Conservation (phyloP, 108 stramenopile genomes). For the Stephanodiscus triporus region DNA sequence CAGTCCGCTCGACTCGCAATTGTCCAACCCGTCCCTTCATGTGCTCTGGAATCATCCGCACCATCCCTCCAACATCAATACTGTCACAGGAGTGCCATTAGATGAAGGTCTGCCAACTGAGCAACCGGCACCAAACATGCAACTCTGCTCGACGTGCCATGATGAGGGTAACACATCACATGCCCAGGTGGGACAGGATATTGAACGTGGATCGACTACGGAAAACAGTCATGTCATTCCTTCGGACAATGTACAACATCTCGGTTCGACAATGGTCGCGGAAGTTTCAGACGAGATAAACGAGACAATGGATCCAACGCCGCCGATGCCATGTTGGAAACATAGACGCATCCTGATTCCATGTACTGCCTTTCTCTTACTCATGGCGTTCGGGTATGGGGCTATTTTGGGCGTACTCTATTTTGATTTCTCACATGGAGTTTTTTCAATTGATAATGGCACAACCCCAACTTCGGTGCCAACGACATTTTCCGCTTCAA, state of each 20-base stretch:
- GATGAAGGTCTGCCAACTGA: too few relatives aligned
- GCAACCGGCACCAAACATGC: background rate
- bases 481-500: background rate
- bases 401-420: background rate
- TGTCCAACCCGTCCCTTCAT: too few relatives aligned
- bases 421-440: background rate
- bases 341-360: background rate
- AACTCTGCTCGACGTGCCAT: background rate
- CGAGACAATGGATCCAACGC: background rate
- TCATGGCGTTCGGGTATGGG: background rate
- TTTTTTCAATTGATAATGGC: background rate
- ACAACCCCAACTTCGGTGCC: background rate
- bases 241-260: too few relatives aligned
- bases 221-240: too few relatives aligned
- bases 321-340: background rate
- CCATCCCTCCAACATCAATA: too few relatives aligned
- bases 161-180: background rate
- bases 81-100: too few relatives aligned
- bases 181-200: background rate
- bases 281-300: background rate
- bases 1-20: background rate
- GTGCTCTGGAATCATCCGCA: too few relatives aligned
- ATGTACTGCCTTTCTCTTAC: background rate
- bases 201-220: background rate
- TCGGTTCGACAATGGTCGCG: background rate